These are phyloP conservation scores for Knufia petricola DNA, from an alignment of 2,329 filamentous ascomycete species.

Conservation along the genomic window DNA sequence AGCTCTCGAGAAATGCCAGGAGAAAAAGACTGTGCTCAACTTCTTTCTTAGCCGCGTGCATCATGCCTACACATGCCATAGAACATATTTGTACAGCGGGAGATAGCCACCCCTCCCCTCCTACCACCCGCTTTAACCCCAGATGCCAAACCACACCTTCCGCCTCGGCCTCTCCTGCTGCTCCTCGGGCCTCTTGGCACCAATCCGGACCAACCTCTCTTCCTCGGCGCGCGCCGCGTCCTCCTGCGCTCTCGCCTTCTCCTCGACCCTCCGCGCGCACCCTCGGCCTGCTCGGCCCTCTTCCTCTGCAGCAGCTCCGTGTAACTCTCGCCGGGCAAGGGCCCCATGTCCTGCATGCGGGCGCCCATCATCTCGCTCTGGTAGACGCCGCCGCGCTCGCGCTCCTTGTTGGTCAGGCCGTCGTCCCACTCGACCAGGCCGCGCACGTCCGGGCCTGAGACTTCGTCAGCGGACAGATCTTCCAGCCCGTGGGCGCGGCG, in stretches of 20 bases:
- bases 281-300: constrained; percentile 9
- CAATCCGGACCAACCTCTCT: constrained; percentile 7
- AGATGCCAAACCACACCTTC: constrained; percentile 23
- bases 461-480: constrained; percentile 33
- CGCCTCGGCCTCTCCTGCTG: constrained; percentile 13
- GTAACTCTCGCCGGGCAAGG: constrained; percentile 12
- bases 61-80: too few species aligned
- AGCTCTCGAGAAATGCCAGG: too few species aligned
- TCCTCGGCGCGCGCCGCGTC: constrained; percentile 2
- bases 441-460: constrained; percentile 25
- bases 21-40: too few species aligned
- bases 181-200: constrained; percentile 11
- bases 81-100: too few species aligned
- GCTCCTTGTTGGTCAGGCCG: constrained; percentile 30
- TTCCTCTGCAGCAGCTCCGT: constrained; percentile 13
- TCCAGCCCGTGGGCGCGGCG: constrained; percentile 77
- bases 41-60: too few species aligned
- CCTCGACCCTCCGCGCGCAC: constrained; percentile 12
- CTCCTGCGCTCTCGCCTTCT: constrained; percentile 19
- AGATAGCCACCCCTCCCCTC: too few species aligned
- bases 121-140: constrained; percentile 10
- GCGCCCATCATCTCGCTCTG: constrained; percentile 15
- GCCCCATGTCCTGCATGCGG: constrained; percentile 26
- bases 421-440: constrained; percentile 27
- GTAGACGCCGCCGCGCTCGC: constrained; percentile 25